Base-by-base conservation (phyloP, 2,329 filamentous ascomycete species). In the Penicillium brasilianum region DNA sequence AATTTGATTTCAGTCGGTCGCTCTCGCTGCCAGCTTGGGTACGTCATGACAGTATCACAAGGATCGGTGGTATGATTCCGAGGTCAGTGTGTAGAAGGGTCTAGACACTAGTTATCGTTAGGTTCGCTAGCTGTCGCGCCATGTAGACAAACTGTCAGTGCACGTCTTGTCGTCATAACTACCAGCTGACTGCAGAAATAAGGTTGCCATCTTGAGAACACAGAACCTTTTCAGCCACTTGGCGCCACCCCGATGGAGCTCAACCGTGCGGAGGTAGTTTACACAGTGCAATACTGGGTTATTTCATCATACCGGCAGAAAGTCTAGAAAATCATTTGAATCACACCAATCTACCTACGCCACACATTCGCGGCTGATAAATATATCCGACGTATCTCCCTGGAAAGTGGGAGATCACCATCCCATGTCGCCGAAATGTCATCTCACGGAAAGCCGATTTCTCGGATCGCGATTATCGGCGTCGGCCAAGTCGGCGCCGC, bases 401-500 rank as follows among this genome's bases (percentile, higher is more conserved):
- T 37, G 34, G 2, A 13, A 37, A 37, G 34, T 37, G 2, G 13
- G 34, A 37, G 34, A 37, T 37, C 34, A 37, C 5, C 34, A 16
- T 28, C 25, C 3, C 34, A 37, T 11, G 13, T 37, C 34, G 34
- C 2, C 9, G 2, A 39, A 54, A 54, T 54, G 51, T 39, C 51
- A 25, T 41, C 20, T 39, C 18, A 54, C 14, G n/a, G 34, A 43
- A 57, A 34, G 46, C 43, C 20, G 14, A 48, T 39, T 22, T 57
- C 41, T n/a, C 43, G 61, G 2, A 82, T 85, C 61, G 82, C 82
- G 20, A 80, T 85, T 54, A 72, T 85, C 13, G 83, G 83, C 32
- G 81, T 79, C 20, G 83, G 78, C 78, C 14, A 61, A 3, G 54
- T 61, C 14, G 59, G 59, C 39, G 20, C 53, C 28, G 83, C 82